Evolutionary conservation across 441 rosid genomes (phyloP).

Genomic region (Bruguiera hainesii): DNA sequence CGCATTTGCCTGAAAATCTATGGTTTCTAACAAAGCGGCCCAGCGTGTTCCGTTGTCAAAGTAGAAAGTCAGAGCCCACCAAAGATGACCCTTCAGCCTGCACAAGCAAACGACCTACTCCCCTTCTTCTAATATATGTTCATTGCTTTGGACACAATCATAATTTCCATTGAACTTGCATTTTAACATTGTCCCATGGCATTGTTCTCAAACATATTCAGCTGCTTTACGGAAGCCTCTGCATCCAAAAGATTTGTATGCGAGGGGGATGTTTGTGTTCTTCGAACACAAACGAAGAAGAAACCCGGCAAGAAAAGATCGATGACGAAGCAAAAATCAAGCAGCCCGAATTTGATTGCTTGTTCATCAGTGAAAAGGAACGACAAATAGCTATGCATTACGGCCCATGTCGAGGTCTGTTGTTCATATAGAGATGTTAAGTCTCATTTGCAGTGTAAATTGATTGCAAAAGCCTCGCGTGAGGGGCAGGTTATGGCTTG

Average conservation of each 20-base stretch:
- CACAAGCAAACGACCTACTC: not conserved
- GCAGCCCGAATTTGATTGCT: not conserved
- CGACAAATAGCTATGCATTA: not conserved
- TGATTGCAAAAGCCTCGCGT: too few species aligned
- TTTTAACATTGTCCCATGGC: conserved; percentile 24
- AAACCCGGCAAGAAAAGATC: conserved; percentile 9
- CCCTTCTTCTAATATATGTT: not conserved
- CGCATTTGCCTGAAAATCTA: not conserved
- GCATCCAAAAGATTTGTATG: conserved; percentile 28
- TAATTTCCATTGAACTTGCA: too few species aligned
- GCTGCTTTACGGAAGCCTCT: conserved; percentile 35
- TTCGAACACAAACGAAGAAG: conserved; percentile 3
- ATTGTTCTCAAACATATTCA: conserved; percentile 30
- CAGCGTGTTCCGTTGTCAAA: not conserved
- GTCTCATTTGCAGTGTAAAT: too few species aligned
- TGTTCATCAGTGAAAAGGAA: not conserved
- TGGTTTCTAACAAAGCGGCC: not conserved
- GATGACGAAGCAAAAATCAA: conserved; percentile 16
- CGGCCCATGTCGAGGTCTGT: too few species aligned
- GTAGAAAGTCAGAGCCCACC: conserved; percentile 9
- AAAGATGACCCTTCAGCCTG: conserved; percentile 9
- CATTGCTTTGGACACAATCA: not conserved
- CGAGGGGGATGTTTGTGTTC: conserved; percentile 46
- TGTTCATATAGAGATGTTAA: too few species aligned
- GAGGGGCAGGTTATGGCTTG: too few species aligned